Evolutionary conservation across 75 land plant species (phyloP).

Genomic region (Picea glauca): DNA sequence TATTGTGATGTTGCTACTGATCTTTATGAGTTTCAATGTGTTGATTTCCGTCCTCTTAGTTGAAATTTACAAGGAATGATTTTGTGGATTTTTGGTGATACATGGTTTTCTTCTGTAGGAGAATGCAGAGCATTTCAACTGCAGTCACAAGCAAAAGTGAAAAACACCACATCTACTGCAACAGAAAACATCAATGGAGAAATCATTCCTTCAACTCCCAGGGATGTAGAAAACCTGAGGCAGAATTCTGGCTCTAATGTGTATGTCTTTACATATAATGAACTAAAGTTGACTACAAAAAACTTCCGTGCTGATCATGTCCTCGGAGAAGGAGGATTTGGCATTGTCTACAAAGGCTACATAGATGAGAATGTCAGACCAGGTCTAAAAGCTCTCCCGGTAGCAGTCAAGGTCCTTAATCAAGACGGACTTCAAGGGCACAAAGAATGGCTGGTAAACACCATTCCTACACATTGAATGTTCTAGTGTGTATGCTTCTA

Average conservation of each 20-base stretch:
- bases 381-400: constrained; percentile 39
- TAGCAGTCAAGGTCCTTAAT: constrained; percentile 70
- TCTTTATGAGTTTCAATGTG: neutral
- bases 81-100: neutral
- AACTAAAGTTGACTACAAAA: constrained; percentile 61
- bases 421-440: constrained; percentile 72
- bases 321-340: constrained; percentile 84
- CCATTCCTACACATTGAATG: neutral
- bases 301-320: constrained; percentile 57
- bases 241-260: constrained; percentile 43
- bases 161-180: neutral
- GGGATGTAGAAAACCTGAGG: constrained; percentile 43
- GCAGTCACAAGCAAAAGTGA: neutral
- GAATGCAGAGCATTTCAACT: neutral
- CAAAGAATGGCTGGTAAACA: constrained; percentile 75
- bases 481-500: neutral
- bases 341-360: constrained; percentile 65
- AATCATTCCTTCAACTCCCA: constrained; percentile 17
- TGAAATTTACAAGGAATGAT: neutral
- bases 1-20: neutral
- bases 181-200: constrained; percentile 11
- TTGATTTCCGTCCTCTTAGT: neutral
- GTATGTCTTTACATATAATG: constrained; percentile 55
- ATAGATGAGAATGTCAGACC: constrained; percentile 57
- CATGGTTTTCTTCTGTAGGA: neutral